Conservation (phyloP, 345 rosid species). For the Crucihimalaya himalaica region DNA sequence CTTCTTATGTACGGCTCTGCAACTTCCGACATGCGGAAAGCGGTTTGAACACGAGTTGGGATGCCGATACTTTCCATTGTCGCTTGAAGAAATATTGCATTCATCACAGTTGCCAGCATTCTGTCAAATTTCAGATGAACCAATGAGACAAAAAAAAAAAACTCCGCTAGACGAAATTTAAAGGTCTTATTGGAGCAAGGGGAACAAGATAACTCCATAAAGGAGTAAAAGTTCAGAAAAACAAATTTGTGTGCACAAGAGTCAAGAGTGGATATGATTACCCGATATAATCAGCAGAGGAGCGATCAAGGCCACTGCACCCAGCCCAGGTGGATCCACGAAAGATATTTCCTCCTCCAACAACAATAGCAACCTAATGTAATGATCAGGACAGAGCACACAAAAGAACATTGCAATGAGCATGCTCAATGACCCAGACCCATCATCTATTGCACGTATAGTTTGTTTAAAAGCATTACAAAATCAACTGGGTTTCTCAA, state of each 20-base stretch:
- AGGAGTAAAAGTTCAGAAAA: not conserved
- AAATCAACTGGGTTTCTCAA: not conserved
- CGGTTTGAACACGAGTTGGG: slow-evolving; percentile 92
- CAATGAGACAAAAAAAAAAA: slow-evolving; percentile 8
- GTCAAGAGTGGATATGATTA: slow-evolving; percentile 36
- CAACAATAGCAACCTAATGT: slow-evolving; percentile 87
- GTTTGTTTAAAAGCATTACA: slow-evolving; percentile 1
- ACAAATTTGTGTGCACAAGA: not conserved
- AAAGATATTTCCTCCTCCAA: slow-evolving; percentile 95
- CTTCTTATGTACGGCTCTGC: slow-evolving; percentile 95
- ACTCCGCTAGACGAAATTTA: not conserved
- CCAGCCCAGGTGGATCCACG: slow-evolving; percentile 96
- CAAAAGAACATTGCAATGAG: not conserved
- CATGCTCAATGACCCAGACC: slow-evolving; percentile 6
- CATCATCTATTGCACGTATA: not conserved
- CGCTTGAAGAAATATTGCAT: slow-evolving; percentile 93
- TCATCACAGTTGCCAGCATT: slow-evolving; percentile 98
- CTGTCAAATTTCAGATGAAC: slow-evolving; percentile 42
- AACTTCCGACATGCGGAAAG: slow-evolving; percentile 95
- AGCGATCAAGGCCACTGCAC: slow-evolving; percentile 93
- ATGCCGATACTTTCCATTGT: slow-evolving; percentile 98
- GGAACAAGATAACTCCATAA: not conserved
- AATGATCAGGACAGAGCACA: slow-evolving; percentile 3
- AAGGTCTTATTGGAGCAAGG: not conserved
- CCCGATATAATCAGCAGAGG: slow-evolving; percentile 98